Percentiles rank a stretch among this genome's conserved stretches.
These are phyloP conservation scores for Aspergillus arachidicola DNA, from an alignment of 2,329 filamentous ascomycete genomes.

Conservation along the genomic window DNA sequence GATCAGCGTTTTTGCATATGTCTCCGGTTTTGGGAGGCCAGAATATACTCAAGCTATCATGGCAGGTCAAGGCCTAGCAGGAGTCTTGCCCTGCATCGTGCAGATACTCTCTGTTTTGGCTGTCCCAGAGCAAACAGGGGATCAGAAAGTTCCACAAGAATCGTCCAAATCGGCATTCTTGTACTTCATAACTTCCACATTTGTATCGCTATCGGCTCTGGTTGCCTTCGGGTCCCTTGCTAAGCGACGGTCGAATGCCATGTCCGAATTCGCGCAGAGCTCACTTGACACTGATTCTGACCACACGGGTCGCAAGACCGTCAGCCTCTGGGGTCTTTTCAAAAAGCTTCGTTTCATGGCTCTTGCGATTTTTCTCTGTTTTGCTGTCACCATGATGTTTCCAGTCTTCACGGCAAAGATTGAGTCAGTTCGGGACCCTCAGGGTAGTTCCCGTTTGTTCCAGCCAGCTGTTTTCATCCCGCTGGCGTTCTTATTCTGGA, in stretches of 20 bases:
- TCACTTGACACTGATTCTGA: not conserved
- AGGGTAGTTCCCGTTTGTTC: constrained; percentile 58
- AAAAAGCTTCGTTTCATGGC: constrained; percentile 78
- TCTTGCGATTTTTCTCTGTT: constrained; percentile 76
- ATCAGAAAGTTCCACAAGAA: constrained; percentile 41
- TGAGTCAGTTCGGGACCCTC: constrained; percentile 47
- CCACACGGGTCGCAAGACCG: constrained; percentile 42
- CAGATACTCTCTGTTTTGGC: constrained; percentile 83
- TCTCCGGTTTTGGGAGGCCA: constrained; percentile 77
- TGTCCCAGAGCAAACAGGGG: constrained; percentile 52
- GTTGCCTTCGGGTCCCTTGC: constrained; percentile 75
- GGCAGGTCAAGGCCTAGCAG: constrained; percentile 89
- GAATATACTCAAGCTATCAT: constrained; percentile 97
- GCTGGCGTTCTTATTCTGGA: constrained; percentile 90
- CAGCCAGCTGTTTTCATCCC: constrained; percentile 80
- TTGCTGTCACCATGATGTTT: constrained; percentile 88
- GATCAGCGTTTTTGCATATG: constrained; percentile 92
- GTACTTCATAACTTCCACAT: constrained; percentile 87
- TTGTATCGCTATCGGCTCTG: constrained; percentile 70
- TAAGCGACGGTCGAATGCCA: constrained; percentile 44
- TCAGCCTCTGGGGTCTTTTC: constrained; percentile 69
- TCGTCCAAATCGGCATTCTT: constrained; percentile 75
- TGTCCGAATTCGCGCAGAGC: not conserved
- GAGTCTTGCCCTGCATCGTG: constrained; percentile 82
- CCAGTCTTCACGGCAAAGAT: constrained; percentile 84